Conservation (phyloP, 2,329 filamentous ascomycete species). For the Paecilomyces sp. region DNA sequence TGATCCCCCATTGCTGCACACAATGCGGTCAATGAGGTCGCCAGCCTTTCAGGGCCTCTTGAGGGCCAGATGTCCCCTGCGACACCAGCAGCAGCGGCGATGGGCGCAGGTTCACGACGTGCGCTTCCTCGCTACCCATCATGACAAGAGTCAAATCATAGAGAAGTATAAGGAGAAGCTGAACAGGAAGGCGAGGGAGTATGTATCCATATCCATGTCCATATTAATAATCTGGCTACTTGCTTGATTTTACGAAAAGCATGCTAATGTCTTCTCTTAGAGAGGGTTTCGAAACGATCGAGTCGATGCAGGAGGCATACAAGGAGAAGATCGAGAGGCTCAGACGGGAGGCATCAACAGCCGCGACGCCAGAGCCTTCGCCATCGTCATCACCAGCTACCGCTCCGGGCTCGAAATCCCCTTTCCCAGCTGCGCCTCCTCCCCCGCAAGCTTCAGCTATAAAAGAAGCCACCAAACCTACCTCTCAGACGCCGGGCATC, state of each 20-base stretch:
- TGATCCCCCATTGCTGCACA: not conserved
- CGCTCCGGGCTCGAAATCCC: slow-evolving; percentile 10
- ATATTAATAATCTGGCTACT: not conserved
- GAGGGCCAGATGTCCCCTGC: slow-evolving; percentile 19
- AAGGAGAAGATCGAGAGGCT: slow-evolving; percentile 71
- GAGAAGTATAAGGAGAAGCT: slow-evolving; percentile 89
- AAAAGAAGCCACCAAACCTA: slow-evolving; percentile 28
- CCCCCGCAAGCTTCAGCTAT: slow-evolving; percentile 10
- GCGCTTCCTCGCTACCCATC: slow-evolving; percentile 78
- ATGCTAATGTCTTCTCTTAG: slow-evolving; percentile 41
- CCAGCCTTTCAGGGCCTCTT: slow-evolving; percentile 44
- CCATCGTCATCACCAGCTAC: slow-evolving; percentile 6
- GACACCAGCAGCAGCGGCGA: slow-evolving; percentile 55
- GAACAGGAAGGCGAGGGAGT: slow-evolving; percentile 67
- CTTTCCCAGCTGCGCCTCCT: not conserved
- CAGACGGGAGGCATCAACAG: slow-evolving; percentile 58
- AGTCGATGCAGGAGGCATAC: slow-evolving; percentile 68
- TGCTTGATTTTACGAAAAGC: not conserved
- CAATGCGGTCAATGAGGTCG: slow-evolving; percentile 46
- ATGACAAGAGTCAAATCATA: slow-evolving; percentile 55
- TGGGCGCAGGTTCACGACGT: slow-evolving; percentile 92
- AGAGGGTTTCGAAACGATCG: slow-evolving; percentile 56
- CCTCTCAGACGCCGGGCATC: slow-evolving; percentile 41
- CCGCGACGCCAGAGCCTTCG: slow-evolving; percentile 40
- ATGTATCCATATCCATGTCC: slow-evolving; percentile 14